Conservation (phyloP, 345 rosid genomes). For the Psidium friedrichsthalianum region DNA sequence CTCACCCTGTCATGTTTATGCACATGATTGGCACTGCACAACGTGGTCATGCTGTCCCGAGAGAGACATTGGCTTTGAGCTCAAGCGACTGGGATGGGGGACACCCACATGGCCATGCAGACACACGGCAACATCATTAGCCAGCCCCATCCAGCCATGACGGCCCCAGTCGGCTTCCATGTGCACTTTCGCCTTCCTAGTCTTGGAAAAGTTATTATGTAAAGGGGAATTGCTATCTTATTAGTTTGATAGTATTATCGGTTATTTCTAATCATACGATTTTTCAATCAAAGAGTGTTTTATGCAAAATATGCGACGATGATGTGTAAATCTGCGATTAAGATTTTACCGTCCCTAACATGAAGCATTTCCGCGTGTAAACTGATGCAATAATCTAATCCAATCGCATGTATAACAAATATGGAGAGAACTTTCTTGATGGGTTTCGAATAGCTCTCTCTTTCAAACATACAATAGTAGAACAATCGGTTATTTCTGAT, state of each 20-base stretch:
- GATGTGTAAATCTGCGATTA: too few species aligned
- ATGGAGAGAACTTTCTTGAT: not conserved
- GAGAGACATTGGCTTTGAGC: not conserved
- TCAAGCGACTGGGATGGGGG: not conserved
- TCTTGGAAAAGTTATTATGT: not conserved
- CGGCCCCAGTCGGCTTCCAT: not conserved
- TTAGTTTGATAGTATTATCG: too few species aligned
- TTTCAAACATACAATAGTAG: not conserved
- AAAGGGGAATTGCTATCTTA: too few species aligned
- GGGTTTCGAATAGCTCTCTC: not conserved
- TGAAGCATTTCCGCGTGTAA: not conserved
- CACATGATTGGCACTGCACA: not conserved
- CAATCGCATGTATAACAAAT: not conserved
- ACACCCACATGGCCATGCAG: not conserved
- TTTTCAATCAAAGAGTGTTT: too few species aligned
- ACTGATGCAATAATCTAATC: not conserved
- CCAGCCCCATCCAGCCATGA: not conserved
- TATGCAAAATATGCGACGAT: too few species aligned
- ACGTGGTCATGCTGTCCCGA: not conserved
- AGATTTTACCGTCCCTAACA: too few species aligned
- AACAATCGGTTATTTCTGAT: too few species aligned
- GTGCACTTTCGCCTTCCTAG: not conserved
- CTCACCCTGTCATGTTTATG: not conserved
- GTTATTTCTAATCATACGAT: not conserved
- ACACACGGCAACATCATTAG: not conserved